Evolutionary conservation across 768 basidiomycete genomes (phyloP), one percentile per base, ranked within the genome.

Genomic region (Kwoniella newhampshirensis): DNA sequence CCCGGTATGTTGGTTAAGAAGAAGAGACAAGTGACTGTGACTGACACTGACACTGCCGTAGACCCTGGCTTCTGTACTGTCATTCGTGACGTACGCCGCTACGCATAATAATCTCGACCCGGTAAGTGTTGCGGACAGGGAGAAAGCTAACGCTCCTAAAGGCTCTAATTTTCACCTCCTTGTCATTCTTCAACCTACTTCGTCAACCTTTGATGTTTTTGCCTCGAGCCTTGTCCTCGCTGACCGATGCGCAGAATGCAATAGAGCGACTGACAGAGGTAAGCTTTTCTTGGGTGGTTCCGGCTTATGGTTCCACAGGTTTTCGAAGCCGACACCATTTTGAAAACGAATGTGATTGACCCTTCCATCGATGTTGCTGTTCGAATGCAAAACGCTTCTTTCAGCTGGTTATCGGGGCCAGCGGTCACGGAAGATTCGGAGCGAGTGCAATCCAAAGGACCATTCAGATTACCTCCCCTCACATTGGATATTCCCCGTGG

Each of bases 91-190:
- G 2, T 88, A 87, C 70, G 84, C 83, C 1, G 77, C 80, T 15
- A 81, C 81, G 2, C 80, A 81, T 13, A 72, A 81, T 51, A 75
- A 76, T 13, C 83, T 87, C 64, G 82, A 87, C 70, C 82, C 84
- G 23, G 70, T 69, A 28, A 17, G 69, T 61, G 12, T 15, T n/a
- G 23, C 12, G 1, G 13, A 27, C 37, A 9, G 37, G 13, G 17
- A n/a, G n/a, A 25, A 5, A 30, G 54, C 40, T 40, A 44, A 51
- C 36, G 26, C 53, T 21, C 20, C 4, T n/a, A 2, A 25, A 71
- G 70, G 86, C 86, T 1, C 76, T 85, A 55, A 85, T 87, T 53
- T 88, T 88, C 72, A 78, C 86, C 4, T 84, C 82, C 21, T 77
- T 87, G 51, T 82, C 83, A 76, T 81, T 84, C 68, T 77, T 77